Conservation (phyloP, 225 moss, liverwort and hornwort genomes). For the Bryoerythrophyllum caledonicum region DNA sequence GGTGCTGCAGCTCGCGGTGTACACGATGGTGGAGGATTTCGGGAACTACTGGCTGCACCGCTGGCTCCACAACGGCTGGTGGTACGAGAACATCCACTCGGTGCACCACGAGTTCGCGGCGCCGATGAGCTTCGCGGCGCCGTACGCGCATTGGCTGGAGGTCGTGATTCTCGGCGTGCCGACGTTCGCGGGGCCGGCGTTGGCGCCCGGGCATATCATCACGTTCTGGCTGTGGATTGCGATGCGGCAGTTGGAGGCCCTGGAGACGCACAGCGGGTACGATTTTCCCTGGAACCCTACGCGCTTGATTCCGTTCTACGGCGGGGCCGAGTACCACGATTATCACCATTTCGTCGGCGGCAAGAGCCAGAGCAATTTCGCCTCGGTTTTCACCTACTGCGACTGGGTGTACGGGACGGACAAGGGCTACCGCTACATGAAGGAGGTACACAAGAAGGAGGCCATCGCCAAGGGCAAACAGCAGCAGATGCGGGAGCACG, state of each 20-base stretch:
- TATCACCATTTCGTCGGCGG: constrained; percentile 65
- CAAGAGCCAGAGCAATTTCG: constrained; percentile 65
- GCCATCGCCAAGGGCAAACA: constrained; percentile 50
- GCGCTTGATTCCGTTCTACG: constrained; percentile 54
- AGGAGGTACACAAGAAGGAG: constrained; percentile 58
- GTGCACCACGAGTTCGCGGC: constrained; percentile 50
- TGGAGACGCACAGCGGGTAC: constrained; percentile 63
- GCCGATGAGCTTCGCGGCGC: constrained; percentile 61
- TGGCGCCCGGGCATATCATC: constrained; percentile 54
- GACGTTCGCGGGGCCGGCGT: constrained; percentile 52
- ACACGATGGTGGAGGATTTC: constrained; percentile 50
- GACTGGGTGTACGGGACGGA: constrained; percentile 55
- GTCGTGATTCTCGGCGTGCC: constrained; percentile 53
- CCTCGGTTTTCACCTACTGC: constrained; percentile 62
- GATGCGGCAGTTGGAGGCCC: constrained; percentile 60
- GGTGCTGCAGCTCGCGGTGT: constrained; percentile 31
- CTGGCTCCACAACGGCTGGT: constrained; percentile 61
- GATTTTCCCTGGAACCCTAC: constrained; percentile 58
- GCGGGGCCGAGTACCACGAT: constrained; percentile 64
- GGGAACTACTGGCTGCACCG: constrained; percentile 62
- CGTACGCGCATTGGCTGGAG: constrained; percentile 64
- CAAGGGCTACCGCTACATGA: constrained; percentile 61
- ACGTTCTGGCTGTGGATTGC: constrained; percentile 58
- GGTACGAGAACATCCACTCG: constrained; percentile 52
- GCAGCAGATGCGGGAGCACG: constrained; percentile 29